Conservation (phyloP, 768 basidiomycete species). For the Calocybe indica region DNA sequence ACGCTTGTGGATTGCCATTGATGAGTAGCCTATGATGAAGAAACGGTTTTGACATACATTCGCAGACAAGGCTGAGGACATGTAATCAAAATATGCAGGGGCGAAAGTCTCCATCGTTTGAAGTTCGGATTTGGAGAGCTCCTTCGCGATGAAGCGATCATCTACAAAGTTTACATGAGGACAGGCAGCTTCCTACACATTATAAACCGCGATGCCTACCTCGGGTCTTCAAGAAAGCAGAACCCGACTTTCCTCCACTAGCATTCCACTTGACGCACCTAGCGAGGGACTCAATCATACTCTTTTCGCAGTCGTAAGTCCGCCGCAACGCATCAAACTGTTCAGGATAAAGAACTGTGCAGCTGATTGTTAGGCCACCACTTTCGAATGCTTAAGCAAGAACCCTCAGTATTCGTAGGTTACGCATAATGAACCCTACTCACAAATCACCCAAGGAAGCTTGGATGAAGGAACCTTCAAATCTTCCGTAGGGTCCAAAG, state of each 20-base stretch:
- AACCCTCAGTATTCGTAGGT: too few species aligned
- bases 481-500: slow-evolving; percentile 70
- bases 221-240: slow-evolving; percentile 92
- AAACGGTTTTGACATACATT: slow-evolving; percentile 44
- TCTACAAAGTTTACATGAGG: slow-evolving; percentile 41
- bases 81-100: slow-evolving; percentile 96
- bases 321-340: slow-evolving; percentile 92
- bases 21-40: slow-evolving; percentile 3
- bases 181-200: neutral
- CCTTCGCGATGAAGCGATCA: slow-evolving; percentile 98
- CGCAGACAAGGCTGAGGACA: slow-evolving; percentile 87
- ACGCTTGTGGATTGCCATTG: slow-evolving; percentile 42
- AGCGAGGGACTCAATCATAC: slow-evolving; percentile 89
- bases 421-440: slow-evolving; percentile 19
- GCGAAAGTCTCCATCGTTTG: slow-evolving; percentile 97
- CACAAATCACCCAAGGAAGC: slow-evolving; percentile 78
- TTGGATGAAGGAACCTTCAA: slow-evolving; percentile 71
- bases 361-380: slow-evolving; percentile 85
- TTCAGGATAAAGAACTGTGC: slow-evolving; percentile 92
- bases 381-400: slow-evolving; percentile 75
- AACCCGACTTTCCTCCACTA: slow-evolving; percentile 93
- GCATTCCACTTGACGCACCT: slow-evolving; percentile 96
- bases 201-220: slow-evolving; percentile 38
- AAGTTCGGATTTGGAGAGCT: slow-evolving; percentile 84
- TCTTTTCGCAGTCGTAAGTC: slow-evolving; percentile 90